A percentile compares a stretch with the other conserved stretches of the same genome.
Evolutionary conservation across 164 flowering plant species (phyloP).

Genomic region (Nymphaea thermarum): DNA sequence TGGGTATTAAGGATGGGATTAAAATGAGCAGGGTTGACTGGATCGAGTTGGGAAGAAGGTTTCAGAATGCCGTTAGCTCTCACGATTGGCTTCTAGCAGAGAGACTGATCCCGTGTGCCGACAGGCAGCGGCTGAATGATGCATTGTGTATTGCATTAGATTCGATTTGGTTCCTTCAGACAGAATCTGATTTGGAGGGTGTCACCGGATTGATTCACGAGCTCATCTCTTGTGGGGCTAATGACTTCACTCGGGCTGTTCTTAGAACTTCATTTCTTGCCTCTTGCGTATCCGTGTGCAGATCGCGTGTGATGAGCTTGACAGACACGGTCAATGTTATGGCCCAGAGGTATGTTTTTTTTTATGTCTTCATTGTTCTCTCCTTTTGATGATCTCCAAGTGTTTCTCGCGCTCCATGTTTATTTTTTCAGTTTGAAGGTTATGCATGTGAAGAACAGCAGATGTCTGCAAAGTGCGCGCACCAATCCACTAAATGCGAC

Average conservation of each 20-base stretch:
- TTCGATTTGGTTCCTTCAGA: slow-evolving; percentile 78
- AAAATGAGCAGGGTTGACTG: slow-evolving; percentile 71
- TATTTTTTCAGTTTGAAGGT: background rate
- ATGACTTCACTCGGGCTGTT: slow-evolving; percentile 88
- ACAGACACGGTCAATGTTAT: slow-evolving; percentile 80
- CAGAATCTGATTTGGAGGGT: slow-evolving; percentile 23
- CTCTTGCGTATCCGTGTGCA: slow-evolving; percentile 94
- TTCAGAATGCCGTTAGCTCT: slow-evolving; percentile 79
- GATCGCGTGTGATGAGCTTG: slow-evolving; percentile 77
- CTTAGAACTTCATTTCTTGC: slow-evolving; percentile 93
- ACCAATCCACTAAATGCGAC: too few relatives aligned
- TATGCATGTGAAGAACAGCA: background rate
- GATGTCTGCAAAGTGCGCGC: background rate
- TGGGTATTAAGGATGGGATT: background rate
- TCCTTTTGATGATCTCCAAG: background rate
- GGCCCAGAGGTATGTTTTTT: slow-evolving; percentile 63
- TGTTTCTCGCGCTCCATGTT: background rate
- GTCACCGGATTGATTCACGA: slow-evolving; percentile 63
- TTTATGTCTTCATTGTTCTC: background rate
- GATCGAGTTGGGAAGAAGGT: slow-evolving; percentile 65
- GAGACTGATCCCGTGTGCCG: slow-evolving; percentile 62
- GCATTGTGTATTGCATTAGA: slow-evolving; percentile 81
- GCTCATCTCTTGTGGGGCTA: slow-evolving; percentile 71
- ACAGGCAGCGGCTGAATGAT: slow-evolving; percentile 80
- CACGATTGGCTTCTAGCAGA: slow-evolving; percentile 85